Percentiles rank a stretch among this genome's conserved stretches.
Conservation (phyloP, 768 basidiomycete species). For the Tephrocybe sp. region DNA sequence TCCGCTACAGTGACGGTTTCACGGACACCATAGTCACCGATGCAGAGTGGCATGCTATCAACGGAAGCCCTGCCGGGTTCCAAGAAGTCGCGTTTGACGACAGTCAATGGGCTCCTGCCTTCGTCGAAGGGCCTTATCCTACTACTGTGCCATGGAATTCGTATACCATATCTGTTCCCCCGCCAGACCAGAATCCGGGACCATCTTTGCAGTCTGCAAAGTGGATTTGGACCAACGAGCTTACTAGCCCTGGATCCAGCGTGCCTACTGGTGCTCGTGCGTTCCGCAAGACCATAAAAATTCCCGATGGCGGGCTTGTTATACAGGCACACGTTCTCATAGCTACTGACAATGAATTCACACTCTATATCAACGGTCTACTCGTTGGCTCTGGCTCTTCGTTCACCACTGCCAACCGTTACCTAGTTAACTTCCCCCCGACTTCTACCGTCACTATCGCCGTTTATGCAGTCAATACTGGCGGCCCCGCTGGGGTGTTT, state of each 20-base stretch:
- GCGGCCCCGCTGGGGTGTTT: conserved; percentile 19
- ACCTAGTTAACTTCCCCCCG: conserved; percentile 15
- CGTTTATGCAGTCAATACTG: conserved; percentile 12
- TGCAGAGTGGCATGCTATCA: conserved; percentile 24
- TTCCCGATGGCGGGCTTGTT: conserved; percentile 20
- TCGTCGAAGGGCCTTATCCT: conserved; percentile 18
- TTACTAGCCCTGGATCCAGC: conserved; percentile 12
- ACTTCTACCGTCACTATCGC: conserved; percentile 19
- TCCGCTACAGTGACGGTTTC: conserved; percentile 28
- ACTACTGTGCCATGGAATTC: conserved; percentile 11
- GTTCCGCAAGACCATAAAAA: conserved; percentile 25
- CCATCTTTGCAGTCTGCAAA: conserved; percentile 21
- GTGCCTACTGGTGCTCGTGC: conserved; percentile 24
- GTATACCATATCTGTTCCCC: conserved; percentile 13
- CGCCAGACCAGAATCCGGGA: conserved; percentile 16
- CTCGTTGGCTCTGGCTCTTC: conserved; percentile 21
- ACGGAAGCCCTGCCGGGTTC: conserved; percentile 24
- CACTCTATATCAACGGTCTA: conserved; percentile 27
- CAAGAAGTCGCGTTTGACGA: conserved; percentile 27
- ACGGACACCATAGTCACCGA: conserved; percentile 29
- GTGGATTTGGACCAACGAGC: conserved; percentile 33
- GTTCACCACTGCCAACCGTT: conserved; percentile 15
- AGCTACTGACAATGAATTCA: conserved; percentile 23
- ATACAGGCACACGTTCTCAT: conserved; percentile 23
- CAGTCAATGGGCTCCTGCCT: conserved; percentile 25